A percentile compares a stretch with the other conserved stretches of the same genome.
Evolutionary conservation across 2,329 filamentous ascomycete genomes (phyloP).

Genomic region (Fusarium illudens): DNA sequence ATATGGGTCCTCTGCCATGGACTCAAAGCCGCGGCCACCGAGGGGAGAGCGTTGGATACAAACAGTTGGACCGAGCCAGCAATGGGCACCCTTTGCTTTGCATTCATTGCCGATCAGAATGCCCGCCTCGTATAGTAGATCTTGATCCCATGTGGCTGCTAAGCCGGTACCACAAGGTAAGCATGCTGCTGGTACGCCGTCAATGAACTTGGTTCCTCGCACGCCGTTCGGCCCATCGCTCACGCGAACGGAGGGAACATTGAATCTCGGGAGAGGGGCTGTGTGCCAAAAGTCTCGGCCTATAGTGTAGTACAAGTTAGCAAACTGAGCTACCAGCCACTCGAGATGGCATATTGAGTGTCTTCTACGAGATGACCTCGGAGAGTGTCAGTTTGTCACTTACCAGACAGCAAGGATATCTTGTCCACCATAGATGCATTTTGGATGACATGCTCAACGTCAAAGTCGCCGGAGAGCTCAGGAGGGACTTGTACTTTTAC

Average conservation of each 20-base stretch:
- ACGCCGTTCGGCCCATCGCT: not conserved
- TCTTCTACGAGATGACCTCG: too few species aligned
- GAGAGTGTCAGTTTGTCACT: not conserved
- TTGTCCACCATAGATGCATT: slow-evolving; percentile 10
- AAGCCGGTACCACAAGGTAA: slow-evolving; percentile 13
- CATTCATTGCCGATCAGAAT: slow-evolving; percentile 9
- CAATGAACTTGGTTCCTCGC: not conserved
- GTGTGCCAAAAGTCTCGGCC: slow-evolving; percentile 19
- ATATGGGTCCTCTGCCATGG: slow-evolving; percentile 5
- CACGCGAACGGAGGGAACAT: not conserved
- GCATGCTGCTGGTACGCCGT: slow-evolving; percentile 4
- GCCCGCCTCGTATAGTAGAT: slow-evolving; percentile 13
- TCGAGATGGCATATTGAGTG: too few species aligned
- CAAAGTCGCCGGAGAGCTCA: not conserved
- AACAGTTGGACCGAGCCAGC: slow-evolving; percentile 8
- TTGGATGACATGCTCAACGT: slow-evolving; percentile 5
- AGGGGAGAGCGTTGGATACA: slow-evolving; percentile 5
- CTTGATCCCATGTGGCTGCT: slow-evolving; percentile 19
- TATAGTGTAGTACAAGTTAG: not conserved
- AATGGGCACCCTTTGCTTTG: slow-evolving; percentile 10
- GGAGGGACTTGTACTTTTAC: not conserved
- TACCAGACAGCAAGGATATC: slow-evolving; percentile 4
- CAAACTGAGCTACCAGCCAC: not conserved
- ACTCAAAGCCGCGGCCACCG: slow-evolving; percentile 7
- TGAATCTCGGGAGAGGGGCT: not conserved